Percentiles rank a stretch among this genome's conserved stretches.
These are phyloP conservation scores for Tuber melanosporum DNA, from an alignment of 495 filamentous ascomycete genomes.

Conservation along the genomic window DNA sequence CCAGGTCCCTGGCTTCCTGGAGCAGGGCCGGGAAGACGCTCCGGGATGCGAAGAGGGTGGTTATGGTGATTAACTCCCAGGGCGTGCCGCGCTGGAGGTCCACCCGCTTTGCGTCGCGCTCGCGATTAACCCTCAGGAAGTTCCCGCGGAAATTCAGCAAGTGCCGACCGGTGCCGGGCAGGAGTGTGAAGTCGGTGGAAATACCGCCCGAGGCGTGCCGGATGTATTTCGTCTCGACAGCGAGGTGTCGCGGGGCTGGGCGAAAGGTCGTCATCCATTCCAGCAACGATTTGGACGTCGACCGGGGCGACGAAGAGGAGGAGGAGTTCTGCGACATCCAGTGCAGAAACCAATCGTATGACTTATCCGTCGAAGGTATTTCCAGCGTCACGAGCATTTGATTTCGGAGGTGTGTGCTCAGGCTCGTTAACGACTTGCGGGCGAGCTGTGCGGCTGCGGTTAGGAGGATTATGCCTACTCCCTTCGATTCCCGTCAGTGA, in stretches of 20 bases:
- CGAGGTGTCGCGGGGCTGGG: conserved; percentile 60
- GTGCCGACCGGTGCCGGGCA: conserved; percentile 83
- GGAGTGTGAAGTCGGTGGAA: conserved; percentile 73
- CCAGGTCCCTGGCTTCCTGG: conserved; percentile 71
- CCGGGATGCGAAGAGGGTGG: conserved; percentile 80
- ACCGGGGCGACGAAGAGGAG: conserved; percentile 48
- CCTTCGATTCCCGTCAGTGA: conserved; percentile 32
- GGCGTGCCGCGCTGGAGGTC: conserved; percentile 72
- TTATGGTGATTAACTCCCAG: conserved; percentile 89
- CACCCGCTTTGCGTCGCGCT: conserved; percentile 67
- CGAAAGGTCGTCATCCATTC: conserved; percentile 44
- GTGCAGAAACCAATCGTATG: conserved; percentile 86
- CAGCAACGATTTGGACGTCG: background rate
- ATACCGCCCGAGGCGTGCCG: conserved; percentile 58
- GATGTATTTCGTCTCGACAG: conserved; percentile 59
- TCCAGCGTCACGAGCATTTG: conserved; percentile 92
- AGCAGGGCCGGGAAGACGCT: conserved; percentile 83
- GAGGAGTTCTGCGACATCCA: conserved; percentile 85
- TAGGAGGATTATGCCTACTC: conserved; percentile 78
- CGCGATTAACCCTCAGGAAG: conserved; percentile 76
- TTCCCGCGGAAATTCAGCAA: conserved; percentile 77
- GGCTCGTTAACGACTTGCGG: conserved; percentile 63
- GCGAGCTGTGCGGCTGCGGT: conserved; percentile 69
- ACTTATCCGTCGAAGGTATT: conserved; percentile 84
- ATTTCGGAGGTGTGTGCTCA: conserved; percentile 63